Evolutionary conservation across 495 filamentous ascomycete species (phyloP).

Genomic region (Pseudoneurospora amorphoporcata): DNA sequence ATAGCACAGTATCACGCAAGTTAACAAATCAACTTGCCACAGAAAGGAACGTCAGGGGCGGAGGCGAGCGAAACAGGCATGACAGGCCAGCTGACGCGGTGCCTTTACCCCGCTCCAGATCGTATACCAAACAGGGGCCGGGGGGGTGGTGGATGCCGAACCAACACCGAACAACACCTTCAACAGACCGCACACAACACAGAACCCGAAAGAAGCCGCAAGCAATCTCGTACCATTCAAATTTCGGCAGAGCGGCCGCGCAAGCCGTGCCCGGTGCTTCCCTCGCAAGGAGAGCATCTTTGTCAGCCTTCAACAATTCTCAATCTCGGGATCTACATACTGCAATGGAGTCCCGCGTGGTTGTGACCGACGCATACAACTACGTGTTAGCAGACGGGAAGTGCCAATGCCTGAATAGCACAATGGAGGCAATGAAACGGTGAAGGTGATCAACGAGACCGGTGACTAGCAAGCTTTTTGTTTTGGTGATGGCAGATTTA

Average conservation of each 20-base stretch:
- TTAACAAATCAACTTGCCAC: background rate
- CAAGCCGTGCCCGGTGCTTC: background rate
- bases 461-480: background rate
- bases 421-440: background rate
- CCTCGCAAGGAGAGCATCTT: background rate
- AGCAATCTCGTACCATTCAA: background rate
- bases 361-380: background rate
- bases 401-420: background rate
- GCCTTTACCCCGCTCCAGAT: constrained; percentile 4
- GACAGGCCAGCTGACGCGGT: background rate
- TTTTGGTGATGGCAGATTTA: background rate
- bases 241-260: background rate
- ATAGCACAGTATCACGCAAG: background rate
- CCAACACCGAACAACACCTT: constrained; percentile 15
- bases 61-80: background rate
- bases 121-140: background rate
- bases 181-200: background rate
- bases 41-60: background rate
- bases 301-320: background rate
- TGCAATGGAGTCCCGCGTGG: background rate
- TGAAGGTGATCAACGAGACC: background rate
- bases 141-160: constrained; percentile 15
- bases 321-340: background rate
- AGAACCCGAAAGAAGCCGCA: background rate
- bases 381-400: background rate